A percentile compares a stretch with the other conserved stretches of the same genome.
Conservation (phyloP, 2,329 filamentous ascomycete species). For the Fusarium irregulare region DNA sequence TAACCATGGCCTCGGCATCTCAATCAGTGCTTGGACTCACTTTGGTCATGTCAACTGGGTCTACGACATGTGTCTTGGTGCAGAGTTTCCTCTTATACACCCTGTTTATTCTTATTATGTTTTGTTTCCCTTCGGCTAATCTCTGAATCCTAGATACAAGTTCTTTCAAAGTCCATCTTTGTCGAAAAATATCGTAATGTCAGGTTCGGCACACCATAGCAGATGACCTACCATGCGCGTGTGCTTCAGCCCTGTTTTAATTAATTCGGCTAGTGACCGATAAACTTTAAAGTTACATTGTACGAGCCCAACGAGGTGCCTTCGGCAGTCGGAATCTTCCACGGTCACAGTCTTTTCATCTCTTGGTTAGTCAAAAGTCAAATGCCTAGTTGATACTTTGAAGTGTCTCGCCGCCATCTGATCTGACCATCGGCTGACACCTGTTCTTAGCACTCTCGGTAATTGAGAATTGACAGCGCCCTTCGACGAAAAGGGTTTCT, state of each 20-base stretch:
- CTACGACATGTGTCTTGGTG: neutral
- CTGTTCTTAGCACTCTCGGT: neutral
- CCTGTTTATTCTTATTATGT: neutral
- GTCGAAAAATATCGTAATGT: no score
- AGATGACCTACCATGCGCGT: neutral
- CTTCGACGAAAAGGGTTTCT: neutral
- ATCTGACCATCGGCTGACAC: neutral
- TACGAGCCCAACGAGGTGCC: neutral
- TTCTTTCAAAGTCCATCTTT: no score
- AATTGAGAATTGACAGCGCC: neutral
- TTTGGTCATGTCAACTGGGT: neutral
- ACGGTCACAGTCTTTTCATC: neutral
- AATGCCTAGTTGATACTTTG: neutral
- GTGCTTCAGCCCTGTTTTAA: neutral
- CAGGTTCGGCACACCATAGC: no score
- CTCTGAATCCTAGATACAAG: neutral
- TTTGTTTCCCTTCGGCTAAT: neutral
- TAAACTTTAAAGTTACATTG: neutral
- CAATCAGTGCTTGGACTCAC: neutral
- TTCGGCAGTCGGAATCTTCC: neutral
- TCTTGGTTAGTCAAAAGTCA: neutral
- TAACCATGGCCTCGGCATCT: neutral
- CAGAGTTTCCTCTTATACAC: rapidly evolving
- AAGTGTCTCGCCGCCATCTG: neutral
- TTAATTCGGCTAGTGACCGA: neutral